A percentile compares a stretch with the other conserved stretches of the same genome.
Conservation (phyloP, 805 yeast species). For the Saccharomycopsis guyanensis region DNA sequence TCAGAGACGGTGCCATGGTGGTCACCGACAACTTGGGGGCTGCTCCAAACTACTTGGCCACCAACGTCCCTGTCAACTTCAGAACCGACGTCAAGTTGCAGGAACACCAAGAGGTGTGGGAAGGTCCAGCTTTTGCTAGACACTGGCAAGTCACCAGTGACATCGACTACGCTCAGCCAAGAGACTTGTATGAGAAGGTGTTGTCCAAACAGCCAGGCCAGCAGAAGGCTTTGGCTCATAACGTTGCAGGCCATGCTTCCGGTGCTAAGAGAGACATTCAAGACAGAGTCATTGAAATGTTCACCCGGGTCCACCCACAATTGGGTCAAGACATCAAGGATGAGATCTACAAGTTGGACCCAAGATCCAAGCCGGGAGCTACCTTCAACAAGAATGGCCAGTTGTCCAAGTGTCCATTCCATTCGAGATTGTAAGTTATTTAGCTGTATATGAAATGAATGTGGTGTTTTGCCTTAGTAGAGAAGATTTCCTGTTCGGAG, state of each 20-base stretch:
- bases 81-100: slow-evolving; percentile 38
- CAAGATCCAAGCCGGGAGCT: slow-evolving; percentile 28
- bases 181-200: slow-evolving; percentile 63
- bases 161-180: slow-evolving; percentile 71
- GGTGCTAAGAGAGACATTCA: slow-evolving; percentile 70
- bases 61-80: slow-evolving; percentile 42
- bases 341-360: slow-evolving; percentile 47
- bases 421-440: slow-evolving; percentile 14
- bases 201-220: slow-evolving; percentile 73
- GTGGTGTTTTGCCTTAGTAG: no score
- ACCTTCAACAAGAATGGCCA: slow-evolving; percentile 18
- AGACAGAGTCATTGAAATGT: slow-evolving; percentile 71
- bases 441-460: no score
- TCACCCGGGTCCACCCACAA: slow-evolving; percentile 60
- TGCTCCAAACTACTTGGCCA: slow-evolving; percentile 67
- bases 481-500: no score
- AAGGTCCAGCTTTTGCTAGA: slow-evolving; percentile 74
- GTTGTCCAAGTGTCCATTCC: slow-evolving; percentile 16
- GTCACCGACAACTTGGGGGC: slow-evolving; percentile 67
- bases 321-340: slow-evolving; percentile 62
- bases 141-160: slow-evolving; percentile 74
- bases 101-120: slow-evolving; percentile 72
- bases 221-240: slow-evolving; percentile 76
- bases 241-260: slow-evolving; percentile 66
- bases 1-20: slow-evolving; percentile 76